Conservation (phyloP, 192 early-diverging fungal species). For the Dispira simplex region DNA sequence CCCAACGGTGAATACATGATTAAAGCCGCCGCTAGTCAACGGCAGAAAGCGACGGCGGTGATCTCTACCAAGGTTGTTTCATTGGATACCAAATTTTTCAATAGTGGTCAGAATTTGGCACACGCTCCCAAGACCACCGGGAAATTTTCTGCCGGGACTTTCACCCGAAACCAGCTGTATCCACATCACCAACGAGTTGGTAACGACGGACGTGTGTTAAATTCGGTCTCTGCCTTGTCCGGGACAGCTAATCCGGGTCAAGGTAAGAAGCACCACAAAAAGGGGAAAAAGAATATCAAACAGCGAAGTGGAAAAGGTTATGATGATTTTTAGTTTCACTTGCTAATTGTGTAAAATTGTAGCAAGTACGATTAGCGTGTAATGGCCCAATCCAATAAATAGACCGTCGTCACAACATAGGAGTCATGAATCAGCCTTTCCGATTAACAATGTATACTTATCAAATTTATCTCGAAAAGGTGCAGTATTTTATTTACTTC, state of each 20-base stretch:
- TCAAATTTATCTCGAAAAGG: no score
- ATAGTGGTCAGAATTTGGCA: slow-evolving; percentile 12
- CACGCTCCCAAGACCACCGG: slow-evolving; percentile 33
- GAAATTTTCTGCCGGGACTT: slow-evolving; percentile 23
- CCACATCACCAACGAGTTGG: slow-evolving; percentile 42
- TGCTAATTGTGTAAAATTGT: no score
- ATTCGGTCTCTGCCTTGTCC: slow-evolving; percentile 16
- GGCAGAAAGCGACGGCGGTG: slow-evolving; percentile 1
- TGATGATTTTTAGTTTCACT: slow-evolving; percentile 13
- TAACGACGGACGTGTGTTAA: slow-evolving; percentile 19
- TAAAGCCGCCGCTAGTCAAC: slow-evolving; percentile 1
- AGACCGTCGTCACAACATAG: no score
- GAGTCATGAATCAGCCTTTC: no score
- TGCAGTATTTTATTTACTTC: no score
- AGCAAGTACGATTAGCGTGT: no score
- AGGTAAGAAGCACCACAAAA: slow-evolving; percentile 51
- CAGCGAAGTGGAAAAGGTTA: slow-evolving; percentile 46
- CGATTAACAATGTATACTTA: no score
- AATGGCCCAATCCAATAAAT: no score
- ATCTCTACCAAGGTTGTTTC: slow-evolving; percentile 18
- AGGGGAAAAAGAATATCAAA: slow-evolving; percentile 64
- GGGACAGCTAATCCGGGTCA: slow-evolving; percentile 14
- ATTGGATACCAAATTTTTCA: slow-evolving; percentile 13
- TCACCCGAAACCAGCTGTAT: slow-evolving; percentile 40
- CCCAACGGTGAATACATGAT: slow-evolving; percentile 26